A percentile compares a stretch with the other conserved stretches of the same genome.
These are phyloP conservation scores for Aureobasidium leucospermi DNA, from an alignment of 2,329 filamentous ascomycete species.

Conservation along the genomic window DNA sequence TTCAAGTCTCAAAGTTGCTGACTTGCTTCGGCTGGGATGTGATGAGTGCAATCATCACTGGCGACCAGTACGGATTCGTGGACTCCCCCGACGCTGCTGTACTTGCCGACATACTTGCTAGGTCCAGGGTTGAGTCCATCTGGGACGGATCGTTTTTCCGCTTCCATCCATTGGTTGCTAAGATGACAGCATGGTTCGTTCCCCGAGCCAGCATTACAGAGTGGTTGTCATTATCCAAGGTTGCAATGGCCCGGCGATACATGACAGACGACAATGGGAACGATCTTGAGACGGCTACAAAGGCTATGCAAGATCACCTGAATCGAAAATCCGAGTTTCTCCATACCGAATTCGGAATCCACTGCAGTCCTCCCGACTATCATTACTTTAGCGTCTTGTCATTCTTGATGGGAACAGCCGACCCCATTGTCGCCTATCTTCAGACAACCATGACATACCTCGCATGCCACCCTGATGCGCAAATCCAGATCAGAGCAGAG, in stretches of 20 bases:
- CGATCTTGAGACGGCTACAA: background rate
- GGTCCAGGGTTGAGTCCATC: conserved; percentile 19
- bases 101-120: background rate
- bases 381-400: background rate
- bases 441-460: background rate
- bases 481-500: background rate
- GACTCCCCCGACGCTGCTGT: background rate
- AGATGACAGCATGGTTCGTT: background rate
- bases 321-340: background rate
- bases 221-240: background rate
- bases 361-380: background rate
- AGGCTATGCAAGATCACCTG: background rate
- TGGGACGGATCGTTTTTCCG: conserved; percentile 20
- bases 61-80: conserved; percentile 18
- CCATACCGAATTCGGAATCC: background rate
- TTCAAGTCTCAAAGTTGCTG: conserved; percentile 17
- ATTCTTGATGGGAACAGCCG: background rate
- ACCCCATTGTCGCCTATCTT: background rate
- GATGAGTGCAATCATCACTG: conserved; percentile 19
- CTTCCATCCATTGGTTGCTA: conserved; percentile 19
- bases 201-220: background rate
- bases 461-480: background rate
- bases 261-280: background rate
- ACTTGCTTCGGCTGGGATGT: conserved; percentile 20
- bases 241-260: background rate